Conservation (phyloP, 257 asterid genomes). For the Lycium barbarum region DNA sequence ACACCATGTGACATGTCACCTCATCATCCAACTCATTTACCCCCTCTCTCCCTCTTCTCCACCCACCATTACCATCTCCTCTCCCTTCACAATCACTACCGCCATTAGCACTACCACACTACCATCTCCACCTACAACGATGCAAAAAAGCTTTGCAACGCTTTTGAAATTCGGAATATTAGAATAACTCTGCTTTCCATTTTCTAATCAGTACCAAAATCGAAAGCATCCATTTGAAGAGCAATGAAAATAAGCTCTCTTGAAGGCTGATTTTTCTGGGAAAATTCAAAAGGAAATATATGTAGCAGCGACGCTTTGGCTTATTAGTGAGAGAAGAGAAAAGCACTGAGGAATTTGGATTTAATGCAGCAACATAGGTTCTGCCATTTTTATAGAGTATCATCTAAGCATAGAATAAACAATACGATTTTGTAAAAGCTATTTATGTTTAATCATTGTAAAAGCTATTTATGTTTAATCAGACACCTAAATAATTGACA, state of each 20-base stretch:
- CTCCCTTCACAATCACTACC: no score
- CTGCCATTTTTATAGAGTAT: conserved; percentile 1
- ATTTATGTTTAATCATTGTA: no score
- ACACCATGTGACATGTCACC: no score
- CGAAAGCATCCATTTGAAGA: conserved; percentile 43
- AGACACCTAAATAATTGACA: not conserved
- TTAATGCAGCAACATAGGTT: not conserved
- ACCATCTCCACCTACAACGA: conserved; percentile 32
- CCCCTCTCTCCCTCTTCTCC: no score
- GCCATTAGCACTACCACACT: no score
- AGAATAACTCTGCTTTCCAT: conserved; percentile 36
- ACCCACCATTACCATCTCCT: no score
- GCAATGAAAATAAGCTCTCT: conserved; percentile 17
- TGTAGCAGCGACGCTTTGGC: not conserved
- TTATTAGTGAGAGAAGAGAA: conserved; percentile 5
- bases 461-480: not conserved
- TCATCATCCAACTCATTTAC: no score
- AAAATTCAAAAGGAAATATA: no score
- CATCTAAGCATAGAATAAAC: not conserved
- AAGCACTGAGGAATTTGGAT: not conserved
- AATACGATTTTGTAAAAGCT: conserved; percentile 17
- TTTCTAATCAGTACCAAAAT: conserved; percentile 27
- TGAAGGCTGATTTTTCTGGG: not conserved
- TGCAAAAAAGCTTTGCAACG: conserved; percentile 59
- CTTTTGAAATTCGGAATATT: conserved; percentile 40